Conservation (phyloP, 2,329 filamentous ascomycete genomes). For the Blastomyces gilchristii region DNA sequence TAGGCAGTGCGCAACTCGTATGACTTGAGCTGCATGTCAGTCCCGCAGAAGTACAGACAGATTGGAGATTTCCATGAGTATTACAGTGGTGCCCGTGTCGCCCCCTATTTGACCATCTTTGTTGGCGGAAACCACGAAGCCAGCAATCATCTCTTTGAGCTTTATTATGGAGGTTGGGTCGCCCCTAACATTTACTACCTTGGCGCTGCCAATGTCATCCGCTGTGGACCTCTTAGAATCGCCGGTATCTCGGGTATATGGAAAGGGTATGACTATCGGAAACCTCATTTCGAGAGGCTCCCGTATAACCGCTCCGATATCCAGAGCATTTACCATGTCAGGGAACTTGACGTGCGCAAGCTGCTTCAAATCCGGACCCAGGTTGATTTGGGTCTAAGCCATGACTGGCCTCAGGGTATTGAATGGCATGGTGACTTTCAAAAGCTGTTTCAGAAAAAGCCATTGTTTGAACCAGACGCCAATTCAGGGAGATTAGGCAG, state of each 20-base stretch:
- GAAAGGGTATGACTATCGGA: slow-evolving; percentile 81
- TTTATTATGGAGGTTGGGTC: slow-evolving; percentile 95
- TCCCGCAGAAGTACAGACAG: slow-evolving; percentile 74
- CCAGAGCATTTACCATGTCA: slow-evolving; percentile 76
- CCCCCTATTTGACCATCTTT: slow-evolving; percentile 86
- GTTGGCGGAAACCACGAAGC: slow-evolving; percentile 94
- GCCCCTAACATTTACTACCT: slow-evolving; percentile 96
- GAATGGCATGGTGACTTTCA: slow-evolving; percentile 65
- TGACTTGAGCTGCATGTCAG: slow-evolving; percentile 81
- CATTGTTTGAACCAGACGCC: slow-evolving; percentile 65
- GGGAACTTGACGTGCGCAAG: slow-evolving; percentile 86
- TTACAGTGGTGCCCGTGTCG: slow-evolving; percentile 66
- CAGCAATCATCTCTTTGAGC: slow-evolving; percentile 76
- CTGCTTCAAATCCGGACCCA: slow-evolving; percentile 74
- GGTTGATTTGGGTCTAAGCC: slow-evolving; percentile 82
- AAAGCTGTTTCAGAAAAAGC: slow-evolving; percentile 62
- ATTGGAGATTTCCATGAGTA: slow-evolving; percentile 93
- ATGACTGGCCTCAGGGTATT: slow-evolving; percentile 85
- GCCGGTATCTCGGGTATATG: slow-evolving; percentile 88
- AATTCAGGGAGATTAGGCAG: slow-evolving; percentile 66
- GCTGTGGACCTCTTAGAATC: slow-evolving; percentile 74
- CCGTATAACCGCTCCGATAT: slow-evolving; percentile 72
- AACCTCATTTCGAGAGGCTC: slow-evolving; percentile 71
- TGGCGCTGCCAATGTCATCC: slow-evolving; percentile 80
- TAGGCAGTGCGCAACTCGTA: slow-evolving; percentile 77